Conservation (phyloP, 2,329 filamentous ascomycete genomes). For the Hymenoscyphus repandus region DNA sequence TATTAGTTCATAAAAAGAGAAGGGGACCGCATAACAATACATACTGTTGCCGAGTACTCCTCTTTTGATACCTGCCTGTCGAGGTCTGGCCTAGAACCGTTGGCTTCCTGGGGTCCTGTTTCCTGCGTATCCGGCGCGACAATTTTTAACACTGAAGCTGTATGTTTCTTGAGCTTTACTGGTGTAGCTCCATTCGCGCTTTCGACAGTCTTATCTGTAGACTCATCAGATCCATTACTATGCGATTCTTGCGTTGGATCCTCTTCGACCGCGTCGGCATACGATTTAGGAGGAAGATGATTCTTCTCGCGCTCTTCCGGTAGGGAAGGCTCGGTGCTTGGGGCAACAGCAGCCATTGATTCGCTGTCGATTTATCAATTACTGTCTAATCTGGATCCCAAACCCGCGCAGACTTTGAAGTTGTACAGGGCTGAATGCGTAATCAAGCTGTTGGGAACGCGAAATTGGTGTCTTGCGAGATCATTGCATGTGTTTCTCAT, state of each 20-base stretch:
- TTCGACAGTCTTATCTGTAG: slow-evolving; percentile 4
- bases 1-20: slow-evolving; percentile 4
- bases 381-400: background rate
- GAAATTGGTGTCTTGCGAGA: too few species aligned
- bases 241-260: slow-evolving; percentile 3
- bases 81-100: slow-evolving; percentile 11
- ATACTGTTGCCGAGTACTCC: slow-evolving; percentile 27
- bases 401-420: too few species aligned
- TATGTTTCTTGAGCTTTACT: slow-evolving; percentile 9
- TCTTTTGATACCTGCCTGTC: slow-evolving; percentile 23
- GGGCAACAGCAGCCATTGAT: slow-evolving; percentile 15
- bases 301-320: slow-evolving; percentile 30
- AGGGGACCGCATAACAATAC: background rate
- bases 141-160: slow-evolving; percentile 25
- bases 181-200: background rate
- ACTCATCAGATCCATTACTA: slow-evolving; percentile 6
- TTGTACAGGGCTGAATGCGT: too few species aligned
- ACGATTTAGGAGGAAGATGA: slow-evolving; percentile 35
- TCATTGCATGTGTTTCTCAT: too few species aligned
- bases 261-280: slow-evolving; percentile 33
- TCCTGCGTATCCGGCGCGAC: slow-evolving; percentile 17
- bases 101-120: slow-evolving; percentile 1
- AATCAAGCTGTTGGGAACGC: too few species aligned
- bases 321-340: slow-evolving; percentile 29
- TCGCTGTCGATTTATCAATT: background rate